Percentiles rank a stretch among this genome's conserved stretches.
phyloP scores from a whole-genome alignment of 176 grass and related monocot species.

The Juncus inflexus region DNA sequence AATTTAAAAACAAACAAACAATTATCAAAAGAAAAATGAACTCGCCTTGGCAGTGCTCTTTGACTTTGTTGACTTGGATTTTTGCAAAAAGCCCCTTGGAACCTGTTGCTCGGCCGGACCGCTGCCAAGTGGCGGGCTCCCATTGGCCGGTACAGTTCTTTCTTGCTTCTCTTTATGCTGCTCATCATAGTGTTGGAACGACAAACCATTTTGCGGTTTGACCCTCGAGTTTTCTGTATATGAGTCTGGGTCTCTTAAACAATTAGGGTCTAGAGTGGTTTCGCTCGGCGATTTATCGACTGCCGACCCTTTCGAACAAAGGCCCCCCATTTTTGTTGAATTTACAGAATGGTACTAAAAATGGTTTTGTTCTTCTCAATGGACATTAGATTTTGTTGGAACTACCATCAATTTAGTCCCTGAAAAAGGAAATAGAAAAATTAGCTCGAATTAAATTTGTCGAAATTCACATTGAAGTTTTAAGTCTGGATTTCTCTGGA shows the following conservation, averaged over 20 bases:
- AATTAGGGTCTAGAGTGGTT: constrained; percentile 25
- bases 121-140: background rate
- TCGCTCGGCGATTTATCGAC: constrained; percentile 38
- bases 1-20: background rate
- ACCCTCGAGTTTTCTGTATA: constrained; percentile 8
- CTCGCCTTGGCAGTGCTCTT: constrained; percentile 40
- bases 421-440: too few relatives aligned
- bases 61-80: constrained; percentile 30
- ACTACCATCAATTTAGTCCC: background rate
- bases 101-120: constrained; percentile 9
- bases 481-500: too few relatives aligned
- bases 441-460: too few relatives aligned
- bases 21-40: constrained; percentile 12
- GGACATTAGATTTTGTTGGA: constrained; percentile 4
- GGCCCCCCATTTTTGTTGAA: constrained; percentile 18
- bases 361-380: constrained; percentile 2
- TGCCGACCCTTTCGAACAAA: constrained; percentile 29
- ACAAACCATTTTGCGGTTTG: constrained; percentile 8
- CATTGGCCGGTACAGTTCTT: background rate
- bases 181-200: background rate
- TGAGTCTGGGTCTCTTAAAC: constrained; percentile 15
- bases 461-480: too few relatives aligned
- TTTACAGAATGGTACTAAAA: constrained; percentile 10
- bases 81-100: constrained; percentile 22
- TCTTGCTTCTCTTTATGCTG: constrained; percentile 17